A percentile compares a stretch with the other conserved stretches of the same genome.
phyloP scores from a whole-genome alignment of 2,329 filamentous ascomycete genomes.

The Didymella exigua region DNA sequence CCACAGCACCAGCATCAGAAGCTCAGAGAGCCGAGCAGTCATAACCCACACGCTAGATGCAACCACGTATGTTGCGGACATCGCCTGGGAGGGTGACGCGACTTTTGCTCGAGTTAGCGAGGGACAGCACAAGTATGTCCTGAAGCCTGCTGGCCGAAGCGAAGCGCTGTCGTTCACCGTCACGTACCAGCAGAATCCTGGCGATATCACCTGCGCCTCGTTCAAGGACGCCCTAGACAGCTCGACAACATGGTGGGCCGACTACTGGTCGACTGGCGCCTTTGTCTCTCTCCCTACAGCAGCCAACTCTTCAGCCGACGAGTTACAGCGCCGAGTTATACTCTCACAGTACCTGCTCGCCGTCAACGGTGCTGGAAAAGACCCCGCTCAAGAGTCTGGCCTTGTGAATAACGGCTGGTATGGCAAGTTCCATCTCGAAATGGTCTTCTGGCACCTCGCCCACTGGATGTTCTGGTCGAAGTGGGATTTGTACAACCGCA shows the following conservation, averaged over 20 bases:
- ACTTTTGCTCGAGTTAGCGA: neutral
- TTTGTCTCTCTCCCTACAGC: conserved; percentile 58
- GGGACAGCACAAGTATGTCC: conserved; percentile 2
- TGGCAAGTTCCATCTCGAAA: conserved; percentile 63
- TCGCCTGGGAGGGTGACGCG: conserved; percentile 1
- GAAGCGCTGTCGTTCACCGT: neutral
- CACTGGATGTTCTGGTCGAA: conserved; percentile 60
- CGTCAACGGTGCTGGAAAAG: conserved; percentile 58
- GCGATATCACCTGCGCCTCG: neutral
- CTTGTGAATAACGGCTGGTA: conserved; percentile 63
- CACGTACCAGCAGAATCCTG: neutral
- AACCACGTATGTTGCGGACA: neutral
- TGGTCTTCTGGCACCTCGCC: conserved; percentile 60
- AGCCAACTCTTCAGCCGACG: conserved; percentile 51
- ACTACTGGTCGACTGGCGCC: conserved; percentile 58
- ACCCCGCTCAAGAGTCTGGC: conserved; percentile 56
- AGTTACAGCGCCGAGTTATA: conserved; percentile 60
- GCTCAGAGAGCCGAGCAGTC: neutral
- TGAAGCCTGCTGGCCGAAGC: neutral
- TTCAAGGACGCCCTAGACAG: conserved; percentile 33
- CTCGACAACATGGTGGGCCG: conserved; percentile 54
- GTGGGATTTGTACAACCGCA: conserved; percentile 54
- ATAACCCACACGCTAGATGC: conserved; percentile 6
- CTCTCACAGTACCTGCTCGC: conserved; percentile 61
- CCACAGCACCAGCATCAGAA: conserved; percentile 51